A percentile compares a stretch with the other conserved stretches of the same genome.
These are phyloP conservation scores for Amphichorda felina DNA, from an alignment of 2,329 filamentous ascomycete genomes.

Conservation along the genomic window DNA sequence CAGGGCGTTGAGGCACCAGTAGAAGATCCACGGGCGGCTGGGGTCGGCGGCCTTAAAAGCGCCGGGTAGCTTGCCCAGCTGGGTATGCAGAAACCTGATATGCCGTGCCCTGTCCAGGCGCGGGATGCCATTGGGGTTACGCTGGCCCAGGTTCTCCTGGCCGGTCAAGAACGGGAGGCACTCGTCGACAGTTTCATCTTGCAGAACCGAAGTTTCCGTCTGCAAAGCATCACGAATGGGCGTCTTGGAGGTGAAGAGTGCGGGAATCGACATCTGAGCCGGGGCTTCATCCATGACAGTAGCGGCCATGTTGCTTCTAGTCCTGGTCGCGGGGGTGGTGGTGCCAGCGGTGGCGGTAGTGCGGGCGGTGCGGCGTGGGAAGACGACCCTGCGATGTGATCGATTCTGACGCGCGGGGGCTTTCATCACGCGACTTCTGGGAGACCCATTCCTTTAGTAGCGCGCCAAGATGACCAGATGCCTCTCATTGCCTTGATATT, in stretches of 20 bases:
- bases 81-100: constrained; percentile 48
- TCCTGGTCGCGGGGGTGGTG: constrained; percentile 4
- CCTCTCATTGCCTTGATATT: constrained; percentile 7
- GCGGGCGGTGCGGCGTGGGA: constrained; percentile 13
- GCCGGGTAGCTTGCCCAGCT: constrained; percentile 50
- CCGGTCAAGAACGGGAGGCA: constrained; percentile 58
- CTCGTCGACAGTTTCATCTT: constrained; percentile 56
- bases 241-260: constrained; percentile 45
- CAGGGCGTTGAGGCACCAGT: constrained; percentile 77
- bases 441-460: not conserved
- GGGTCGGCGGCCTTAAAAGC: constrained; percentile 69
- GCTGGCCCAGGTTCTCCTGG: constrained; percentile 27
- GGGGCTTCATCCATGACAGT: not conserved
- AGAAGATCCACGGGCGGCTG: constrained; percentile 85
- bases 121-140: constrained; percentile 65
- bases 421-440: constrained; percentile 16
- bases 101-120: constrained; percentile 55
- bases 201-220: constrained; percentile 56
- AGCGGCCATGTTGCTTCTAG: constrained; percentile 3
- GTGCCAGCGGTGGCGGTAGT: constrained; percentile 7
- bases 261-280: constrained; percentile 27
- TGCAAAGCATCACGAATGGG: constrained; percentile 52
- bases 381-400: constrained; percentile 16
- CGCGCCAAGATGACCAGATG: constrained; percentile 5
- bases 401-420: constrained; percentile 13